Conservation (phyloP, 2,329 filamentous ascomycete species). For the Paecilomyces fulvus region DNA sequence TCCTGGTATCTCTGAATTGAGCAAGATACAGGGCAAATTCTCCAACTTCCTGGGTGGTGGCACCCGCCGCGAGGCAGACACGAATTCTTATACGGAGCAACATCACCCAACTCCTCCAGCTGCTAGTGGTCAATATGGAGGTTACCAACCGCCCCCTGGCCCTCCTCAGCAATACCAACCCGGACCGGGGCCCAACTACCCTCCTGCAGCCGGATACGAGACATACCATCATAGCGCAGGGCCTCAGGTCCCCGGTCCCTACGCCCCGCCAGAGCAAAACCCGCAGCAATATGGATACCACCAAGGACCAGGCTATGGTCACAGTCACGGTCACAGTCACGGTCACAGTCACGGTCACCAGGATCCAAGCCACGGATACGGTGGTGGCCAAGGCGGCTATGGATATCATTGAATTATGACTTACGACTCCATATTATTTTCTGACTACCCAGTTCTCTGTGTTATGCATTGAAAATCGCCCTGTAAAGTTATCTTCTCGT, state of each 20-base stretch:
- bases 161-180: not conserved
- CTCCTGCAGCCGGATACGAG: not conserved
- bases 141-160: not conserved
- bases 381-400: not conserved
- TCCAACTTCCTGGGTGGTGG: not conserved
- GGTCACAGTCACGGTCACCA: conserved; percentile 5
- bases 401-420: conserved; percentile 3
- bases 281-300: not conserved
- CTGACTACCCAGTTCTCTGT: not conserved
- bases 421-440: not conserved
- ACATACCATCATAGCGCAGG: not conserved
- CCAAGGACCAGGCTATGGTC: not conserved
- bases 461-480: not conserved
- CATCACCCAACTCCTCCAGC: not conserved
- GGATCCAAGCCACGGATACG: conserved; percentile 1
- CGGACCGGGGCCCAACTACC: not conserved
- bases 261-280: not conserved
- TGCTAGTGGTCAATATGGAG: not conserved
- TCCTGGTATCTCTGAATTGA: conserved; percentile 29
- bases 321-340: conserved; percentile 5
- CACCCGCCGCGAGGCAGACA: not conserved
- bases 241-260: not conserved
- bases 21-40: conserved; percentile 13
- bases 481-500: no score
- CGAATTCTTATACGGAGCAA: not conserved